Conservation (phyloP, 768 basidiomycete genomes). For the Mycena leptocephala region DNA sequence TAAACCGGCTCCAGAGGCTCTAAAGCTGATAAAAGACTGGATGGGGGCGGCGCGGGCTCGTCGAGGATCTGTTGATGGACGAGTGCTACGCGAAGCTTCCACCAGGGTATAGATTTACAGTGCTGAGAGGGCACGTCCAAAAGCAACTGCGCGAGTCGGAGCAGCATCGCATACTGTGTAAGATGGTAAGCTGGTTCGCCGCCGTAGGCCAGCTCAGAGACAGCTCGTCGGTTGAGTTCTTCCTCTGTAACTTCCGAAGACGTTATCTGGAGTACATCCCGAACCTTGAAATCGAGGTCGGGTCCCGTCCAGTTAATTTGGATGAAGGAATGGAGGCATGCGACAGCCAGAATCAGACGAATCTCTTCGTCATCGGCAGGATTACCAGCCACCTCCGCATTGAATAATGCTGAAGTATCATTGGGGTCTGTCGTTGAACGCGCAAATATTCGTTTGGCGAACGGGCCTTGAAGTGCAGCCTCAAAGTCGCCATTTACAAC, state of each 20-base stretch:
- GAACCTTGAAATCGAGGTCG: constrained; percentile 73
- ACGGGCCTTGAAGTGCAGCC: constrained; percentile 63
- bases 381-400: constrained; percentile 44
- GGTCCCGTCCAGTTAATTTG: constrained; percentile 99
- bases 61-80: constrained; percentile 89
- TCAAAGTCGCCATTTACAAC: constrained; percentile 76
- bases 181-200: constrained; percentile 99
- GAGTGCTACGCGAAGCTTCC: constrained; percentile 83
- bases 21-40: constrained; percentile 58
- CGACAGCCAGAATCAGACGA: constrained; percentile 78
- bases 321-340: constrained; percentile 91
- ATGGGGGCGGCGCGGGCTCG: constrained; percentile 79
- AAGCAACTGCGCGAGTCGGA: constrained; percentile 84
- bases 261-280: constrained; percentile 55
- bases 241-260: constrained; percentile 59
- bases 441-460: constrained; percentile 59
- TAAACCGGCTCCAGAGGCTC: constrained; percentile 58
- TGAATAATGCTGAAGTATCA: constrained; percentile 56
- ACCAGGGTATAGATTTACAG: constrained; percentile 77
- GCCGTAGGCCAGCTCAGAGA: constrained; percentile 83
- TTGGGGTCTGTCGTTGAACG: constrained; percentile 43
- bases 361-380: constrained; percentile 66
- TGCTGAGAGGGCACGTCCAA: constrained; percentile 67
- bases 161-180: constrained; percentile 74
- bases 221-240: constrained; percentile 74